These are phyloP conservation scores for Eutypella sp. DNA, from an alignment of 2,329 filamentous ascomycete species.

Conservation along the genomic window DNA sequence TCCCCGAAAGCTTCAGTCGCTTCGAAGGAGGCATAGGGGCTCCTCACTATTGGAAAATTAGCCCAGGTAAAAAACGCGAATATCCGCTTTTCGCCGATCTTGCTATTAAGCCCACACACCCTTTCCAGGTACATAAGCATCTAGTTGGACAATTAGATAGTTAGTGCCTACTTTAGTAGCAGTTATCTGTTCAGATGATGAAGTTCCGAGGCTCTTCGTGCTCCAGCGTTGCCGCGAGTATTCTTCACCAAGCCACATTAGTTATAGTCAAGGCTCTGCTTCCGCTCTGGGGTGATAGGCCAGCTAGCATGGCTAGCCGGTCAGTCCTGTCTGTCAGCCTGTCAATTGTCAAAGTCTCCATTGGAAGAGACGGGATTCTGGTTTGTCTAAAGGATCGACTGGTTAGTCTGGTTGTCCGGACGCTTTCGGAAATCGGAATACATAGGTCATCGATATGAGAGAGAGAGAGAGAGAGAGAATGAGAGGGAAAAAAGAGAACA, in stretches of 20 bases:
- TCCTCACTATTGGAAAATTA: conserved; percentile 22
- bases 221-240: neutral
- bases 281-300: neutral
- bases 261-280: neutral
- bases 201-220: neutral
- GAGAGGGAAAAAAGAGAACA: neutral
- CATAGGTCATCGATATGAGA: neutral
- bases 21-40: conserved; percentile 11
- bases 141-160: too few relatives aligned
- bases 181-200: neutral
- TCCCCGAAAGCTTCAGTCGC: conserved; percentile 16
- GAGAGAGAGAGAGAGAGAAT: neutral
- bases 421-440: neutral
- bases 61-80: conserved; percentile 18
- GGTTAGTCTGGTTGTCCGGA: neutral
- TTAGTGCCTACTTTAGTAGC: too few relatives aligned
- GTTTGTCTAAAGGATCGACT: neutral
- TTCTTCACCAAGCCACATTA: neutral
- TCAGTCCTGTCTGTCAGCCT: neutral
- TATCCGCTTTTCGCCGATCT: conserved; percentile 18
- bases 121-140: conserved; percentile 20
- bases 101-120: conserved; percentile 12
- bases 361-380: neutral
- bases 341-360: neutral
- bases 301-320: too few relatives aligned